phyloP scores from a whole-genome alignment of 805 yeast species.

The Scheffersomyces amazonensis region DNA sequence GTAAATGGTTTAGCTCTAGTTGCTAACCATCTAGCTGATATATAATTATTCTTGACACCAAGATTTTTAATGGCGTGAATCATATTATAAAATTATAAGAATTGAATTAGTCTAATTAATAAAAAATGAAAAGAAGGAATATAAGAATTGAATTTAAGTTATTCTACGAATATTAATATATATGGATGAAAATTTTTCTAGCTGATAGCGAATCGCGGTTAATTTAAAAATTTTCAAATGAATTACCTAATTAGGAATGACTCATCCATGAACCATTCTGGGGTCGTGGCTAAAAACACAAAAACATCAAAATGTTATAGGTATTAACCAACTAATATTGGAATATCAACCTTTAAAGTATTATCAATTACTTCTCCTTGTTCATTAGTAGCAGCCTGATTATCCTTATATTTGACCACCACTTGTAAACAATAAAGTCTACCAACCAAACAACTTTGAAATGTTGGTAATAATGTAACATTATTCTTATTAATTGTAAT shows the following conservation, averaged over 20 bases:
- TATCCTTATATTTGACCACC: constrained; percentile 40
- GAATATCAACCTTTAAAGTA: constrained; percentile 31
- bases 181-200: background rate
- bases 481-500: constrained; percentile 39
- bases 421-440: constrained; percentile 55
- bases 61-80: background rate
- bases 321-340: constrained; percentile 30
- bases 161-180: background rate
- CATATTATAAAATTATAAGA: background rate
- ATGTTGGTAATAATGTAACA: constrained; percentile 56
- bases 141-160: background rate
- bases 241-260: constrained; percentile 25
- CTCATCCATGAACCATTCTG: constrained; percentile 12
- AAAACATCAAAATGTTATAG: too few relatives aligned
- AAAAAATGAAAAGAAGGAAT: background rate
- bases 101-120: background rate
- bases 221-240: constrained; percentile 6
- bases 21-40: constrained; percentile 23
- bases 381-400: constrained; percentile 30
- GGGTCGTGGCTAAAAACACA: too few relatives aligned
- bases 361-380: constrained; percentile 30
- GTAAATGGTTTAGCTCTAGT: constrained; percentile 30
- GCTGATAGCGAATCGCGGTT: constrained; percentile 35
- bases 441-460: constrained; percentile 62
- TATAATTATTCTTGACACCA: background rate